phyloP scores from a whole-genome alignment of 1,284 basidiomycete species.

The Trametes pubescens region DNA sequence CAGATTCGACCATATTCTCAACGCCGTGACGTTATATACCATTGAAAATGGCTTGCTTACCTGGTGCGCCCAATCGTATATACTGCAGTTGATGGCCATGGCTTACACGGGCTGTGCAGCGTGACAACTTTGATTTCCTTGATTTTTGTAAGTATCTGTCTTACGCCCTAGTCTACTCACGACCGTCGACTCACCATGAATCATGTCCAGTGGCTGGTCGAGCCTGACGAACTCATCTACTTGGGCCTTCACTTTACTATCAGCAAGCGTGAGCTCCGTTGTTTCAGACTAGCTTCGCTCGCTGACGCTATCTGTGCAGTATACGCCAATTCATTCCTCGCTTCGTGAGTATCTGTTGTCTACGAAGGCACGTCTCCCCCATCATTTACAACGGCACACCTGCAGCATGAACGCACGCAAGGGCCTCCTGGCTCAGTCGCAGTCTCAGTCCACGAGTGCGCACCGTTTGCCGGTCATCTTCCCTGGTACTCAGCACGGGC shows the following conservation, averaged over 20 bases:
- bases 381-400: background rate
- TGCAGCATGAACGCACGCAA: conserved; percentile 38
- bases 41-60: conserved; percentile 35
- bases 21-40: conserved; percentile 34
- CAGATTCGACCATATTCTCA: conserved; percentile 32
- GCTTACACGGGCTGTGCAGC: conserved; percentile 6
- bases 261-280: conserved; percentile 29
- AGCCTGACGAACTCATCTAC: conserved; percentile 31
- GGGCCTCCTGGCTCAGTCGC: conserved; percentile 28
- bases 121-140: conserved; percentile 28
- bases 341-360: conserved; percentile 24
- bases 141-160: conserved; percentile 25
- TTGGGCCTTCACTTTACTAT: conserved; percentile 34
- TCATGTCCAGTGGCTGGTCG: conserved; percentile 30
- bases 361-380: background rate
- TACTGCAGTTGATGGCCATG: background rate
- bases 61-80: conserved; percentile 19
- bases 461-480: conserved; percentile 34
- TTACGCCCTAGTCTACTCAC: background rate
- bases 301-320: conserved; percentile 16
- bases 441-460: conserved; percentile 24
- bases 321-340: conserved; percentile 34
- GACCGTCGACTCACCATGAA: background rate
- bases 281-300: no score
- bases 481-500: conserved; percentile 13